These are phyloP conservation scores for Monascus ruber DNA, from an alignment of 2,329 filamentous ascomycete genomes.

Conservation along the genomic window DNA sequence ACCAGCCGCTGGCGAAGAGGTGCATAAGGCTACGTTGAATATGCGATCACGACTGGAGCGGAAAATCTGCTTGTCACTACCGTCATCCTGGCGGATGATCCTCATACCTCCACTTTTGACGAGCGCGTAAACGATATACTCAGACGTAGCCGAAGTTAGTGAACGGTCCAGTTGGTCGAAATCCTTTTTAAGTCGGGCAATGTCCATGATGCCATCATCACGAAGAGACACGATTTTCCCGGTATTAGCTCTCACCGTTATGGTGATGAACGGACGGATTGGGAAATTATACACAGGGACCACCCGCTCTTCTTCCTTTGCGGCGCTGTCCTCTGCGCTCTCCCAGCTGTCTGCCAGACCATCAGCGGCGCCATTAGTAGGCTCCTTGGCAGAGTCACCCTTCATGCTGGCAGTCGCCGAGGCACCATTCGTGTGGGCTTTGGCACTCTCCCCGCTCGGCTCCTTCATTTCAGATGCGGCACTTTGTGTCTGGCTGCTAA, in stretches of 20 bases:
- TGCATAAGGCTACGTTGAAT: slow-evolving; percentile 82
- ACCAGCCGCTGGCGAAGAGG: slow-evolving; percentile 44
- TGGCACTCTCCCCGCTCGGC: slow-evolving; percentile 35
- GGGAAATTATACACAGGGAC: slow-evolving; percentile 90
- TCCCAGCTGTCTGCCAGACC: slow-evolving; percentile 82
- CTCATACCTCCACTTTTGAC: slow-evolving; percentile 86
- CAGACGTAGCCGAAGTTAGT: slow-evolving; percentile 75
- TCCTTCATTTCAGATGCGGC: slow-evolving; percentile 40
- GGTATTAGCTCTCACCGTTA: slow-evolving; percentile 48
- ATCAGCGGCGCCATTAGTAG: slow-evolving; percentile 38
- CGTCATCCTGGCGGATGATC: slow-evolving; percentile 88
- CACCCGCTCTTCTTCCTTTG: slow-evolving; percentile 53
- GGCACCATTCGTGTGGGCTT: slow-evolving; percentile 43
- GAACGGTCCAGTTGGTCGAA: slow-evolving; percentile 96
- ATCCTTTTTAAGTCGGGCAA: slow-evolving; percentile 90
- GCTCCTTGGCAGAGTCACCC: slow-evolving; percentile 46
- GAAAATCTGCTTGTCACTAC: slow-evolving; percentile 83
- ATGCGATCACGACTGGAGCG: slow-evolving; percentile 84
- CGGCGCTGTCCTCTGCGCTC: slow-evolving; percentile 59
- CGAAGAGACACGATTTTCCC: slow-evolving; percentile 51
- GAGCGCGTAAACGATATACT: slow-evolving; percentile 89
- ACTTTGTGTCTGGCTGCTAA: slow-evolving; percentile 24
- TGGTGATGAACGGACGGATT: slow-evolving; percentile 90
- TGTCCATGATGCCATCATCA: slow-evolving; percentile 75
- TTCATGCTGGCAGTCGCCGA: slow-evolving; percentile 31